These are phyloP conservation scores for Prunus mira DNA, from an alignment of 306 rosid species.

Conservation along the genomic window DNA sequence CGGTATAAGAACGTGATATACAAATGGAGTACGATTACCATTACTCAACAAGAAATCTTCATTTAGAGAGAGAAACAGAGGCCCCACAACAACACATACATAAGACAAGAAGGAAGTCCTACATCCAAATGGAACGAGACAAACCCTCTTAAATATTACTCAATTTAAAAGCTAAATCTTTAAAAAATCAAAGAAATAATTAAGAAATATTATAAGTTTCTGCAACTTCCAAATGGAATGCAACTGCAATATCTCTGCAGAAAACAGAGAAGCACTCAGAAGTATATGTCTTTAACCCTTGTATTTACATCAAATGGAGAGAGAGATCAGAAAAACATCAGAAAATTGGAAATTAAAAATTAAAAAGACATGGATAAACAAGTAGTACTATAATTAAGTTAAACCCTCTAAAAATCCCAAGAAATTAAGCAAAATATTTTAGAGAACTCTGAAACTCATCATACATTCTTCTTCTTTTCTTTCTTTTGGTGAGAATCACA, in stretches of 20 bases:
- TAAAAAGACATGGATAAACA: neutral
- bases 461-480: neutral
- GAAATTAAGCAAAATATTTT: constrained; percentile 15
- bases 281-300: constrained; percentile 5
- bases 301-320: neutral
- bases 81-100: neutral
- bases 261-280: neutral
- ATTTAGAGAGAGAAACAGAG: neutral
- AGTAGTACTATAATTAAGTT: constrained; percentile 4
- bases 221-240: constrained; percentile 8
- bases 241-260: neutral
- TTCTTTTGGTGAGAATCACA: neutral
- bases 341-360: neutral
- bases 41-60: too few relatives aligned
- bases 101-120: constrained; percentile 10
- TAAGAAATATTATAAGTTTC: neutral
- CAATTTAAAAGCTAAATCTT: neutral
- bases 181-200: neutral
- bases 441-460: neutral
- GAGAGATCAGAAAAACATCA: neutral
- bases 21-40: rapidly evolving
- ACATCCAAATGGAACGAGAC: constrained; percentile 16
- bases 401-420: neutral
- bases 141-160: neutral
- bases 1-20: too few relatives aligned